Base-by-base conservation (phyloP, 2,329 filamentous ascomycete species). In the Fusarium duplospermum region DNA sequence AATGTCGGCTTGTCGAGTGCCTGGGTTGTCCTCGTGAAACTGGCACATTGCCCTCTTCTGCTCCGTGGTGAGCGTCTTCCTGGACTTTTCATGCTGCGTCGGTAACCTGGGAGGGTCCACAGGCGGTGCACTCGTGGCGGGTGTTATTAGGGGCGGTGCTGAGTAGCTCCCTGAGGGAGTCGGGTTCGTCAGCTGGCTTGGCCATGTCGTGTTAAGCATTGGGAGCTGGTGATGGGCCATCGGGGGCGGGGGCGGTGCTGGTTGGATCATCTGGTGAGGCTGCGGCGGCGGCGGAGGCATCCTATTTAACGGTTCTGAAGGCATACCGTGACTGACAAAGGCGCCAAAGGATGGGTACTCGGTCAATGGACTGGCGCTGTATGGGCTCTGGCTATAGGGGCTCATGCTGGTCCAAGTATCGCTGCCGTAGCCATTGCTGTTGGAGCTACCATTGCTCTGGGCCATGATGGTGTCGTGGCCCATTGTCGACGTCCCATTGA, bases 1-100 rank as follows among this genome's bases (percentile, higher is more conserved):
- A 84, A 99, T 99, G 80, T 98, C 96, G 20, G 95, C 96, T 85
- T 99, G 96, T 84, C 98, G 98, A 54, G 94, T 92, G 58, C 91
- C 92, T 24, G 96, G 96, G 80, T 98, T 92, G 72, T 97, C 93
- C 81, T 96, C 93, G 77, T 96, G 93, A 82, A 96, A 98, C 80
- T 94, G 90, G 83, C 96, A 99, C 95, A 99, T 99, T 52, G 91
- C 90, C 75, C 95, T 90, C 73, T 96, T 93, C 81, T 98, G 95
- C 67, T 94, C 92, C 80, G 98, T 94, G 9, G 95, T 98, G 77
- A 99, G 87, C 2, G 96, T 98, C 83, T 94, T 94, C 76, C 95
- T 89, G 5, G 94, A 93, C 57, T 93, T 93, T 57, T 81, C 89
- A 81, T 69, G 86, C 83, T 77, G 87, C 80, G 78, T 73, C 20